Base-by-base conservation (phyloP, 148 eudicot genomes). In the Drosera capensis region DNA sequence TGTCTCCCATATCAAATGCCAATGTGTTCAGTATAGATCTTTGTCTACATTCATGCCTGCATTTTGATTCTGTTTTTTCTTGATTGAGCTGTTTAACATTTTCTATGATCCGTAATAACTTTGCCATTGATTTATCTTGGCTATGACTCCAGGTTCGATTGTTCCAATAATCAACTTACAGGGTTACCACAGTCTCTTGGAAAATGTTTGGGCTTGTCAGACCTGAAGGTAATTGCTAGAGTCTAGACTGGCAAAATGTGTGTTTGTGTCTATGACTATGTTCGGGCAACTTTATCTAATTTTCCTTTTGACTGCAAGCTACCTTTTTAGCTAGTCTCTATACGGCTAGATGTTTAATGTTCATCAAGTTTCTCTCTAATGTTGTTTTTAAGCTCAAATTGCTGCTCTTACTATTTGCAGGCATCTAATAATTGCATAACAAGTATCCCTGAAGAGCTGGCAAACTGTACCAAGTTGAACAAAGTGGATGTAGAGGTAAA, bases 401-500 rank as follows among this genome's bases (percentile, higher is more conserved):
- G 38, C 1, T 17, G 8, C 21, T 19, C 23, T 3, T n/a, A 6
- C 42, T 55, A 36, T 48, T 41, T 29, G 28, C 70, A 92, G 99
- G 82, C 71, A 54, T 81, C 99, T 38, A 85, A 92, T 67, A 92
- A 92, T 60, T 34, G 24, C 60, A 71, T 92, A 40, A 58, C 82
- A 58, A 69, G 72, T 64, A 71, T 92, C 65, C 99, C 99, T 3
- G 99, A 78, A 54, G 88, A 77, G 55, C 66, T 85, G 25, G 59
- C 40, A 31, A 55, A 65, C 43, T 92, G 99, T 65, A 59, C 64
- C 41, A 92, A 92, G 35, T 43, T 92, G 61, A 43, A 54, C 19
- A 84, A 81, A 59, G 71, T 85, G 59, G 85, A 92, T 56, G 31
- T 92, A 17, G 95, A 92, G 95, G 99, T 92, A 79, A 52, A 20